Conservation (phyloP, 495 filamentous ascomycete species). For the Hyaloscypha bicolor region DNA sequence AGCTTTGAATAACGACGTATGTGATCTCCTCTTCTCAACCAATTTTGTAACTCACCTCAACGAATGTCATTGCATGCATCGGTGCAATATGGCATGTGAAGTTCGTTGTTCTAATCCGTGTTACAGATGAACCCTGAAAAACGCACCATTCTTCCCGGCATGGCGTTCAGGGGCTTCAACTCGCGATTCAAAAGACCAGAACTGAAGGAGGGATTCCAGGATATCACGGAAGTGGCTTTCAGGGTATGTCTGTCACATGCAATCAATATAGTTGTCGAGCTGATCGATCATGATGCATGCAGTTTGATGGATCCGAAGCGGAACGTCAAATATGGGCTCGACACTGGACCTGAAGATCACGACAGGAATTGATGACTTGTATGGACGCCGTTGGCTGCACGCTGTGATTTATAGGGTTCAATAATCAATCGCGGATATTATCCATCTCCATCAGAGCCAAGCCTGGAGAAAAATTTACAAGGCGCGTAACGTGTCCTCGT, state of each 20-base stretch:
- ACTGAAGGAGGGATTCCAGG: constrained; percentile 80
- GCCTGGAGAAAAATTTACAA: not conserved
- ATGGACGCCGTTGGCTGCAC: constrained; percentile 2
- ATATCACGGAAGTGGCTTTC: constrained; percentile 63
- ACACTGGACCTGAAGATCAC: constrained; percentile 66
- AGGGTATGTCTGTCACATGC: constrained; percentile 41
- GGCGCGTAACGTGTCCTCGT: not conserved
- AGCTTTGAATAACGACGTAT: constrained; percentile 61
- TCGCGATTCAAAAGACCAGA: constrained; percentile 71
- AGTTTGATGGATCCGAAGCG: constrained; percentile 60
- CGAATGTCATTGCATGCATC: not conserved
- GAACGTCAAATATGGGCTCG: constrained; percentile 63
- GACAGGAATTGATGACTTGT: constrained; percentile 6
- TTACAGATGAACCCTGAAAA: constrained; percentile 79
- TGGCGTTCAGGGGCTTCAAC: constrained; percentile 77
- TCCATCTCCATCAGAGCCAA: not conserved
- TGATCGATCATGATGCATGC: constrained; percentile 15
- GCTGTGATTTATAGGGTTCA: not conserved
- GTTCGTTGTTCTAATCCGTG: not conserved
- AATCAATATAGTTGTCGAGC: not conserved
- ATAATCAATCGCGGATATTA: not conserved
- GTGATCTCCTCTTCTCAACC: constrained; percentile 19
- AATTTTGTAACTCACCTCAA: not conserved
- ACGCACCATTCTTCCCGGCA: constrained; percentile 68
- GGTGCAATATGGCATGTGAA: constrained; percentile 14